A percentile compares a stretch with the other conserved stretches of the same genome.
Evolutionary conservation across 805 yeast species (phyloP).

Genomic region (Saccharomycopsis sp.): DNA sequence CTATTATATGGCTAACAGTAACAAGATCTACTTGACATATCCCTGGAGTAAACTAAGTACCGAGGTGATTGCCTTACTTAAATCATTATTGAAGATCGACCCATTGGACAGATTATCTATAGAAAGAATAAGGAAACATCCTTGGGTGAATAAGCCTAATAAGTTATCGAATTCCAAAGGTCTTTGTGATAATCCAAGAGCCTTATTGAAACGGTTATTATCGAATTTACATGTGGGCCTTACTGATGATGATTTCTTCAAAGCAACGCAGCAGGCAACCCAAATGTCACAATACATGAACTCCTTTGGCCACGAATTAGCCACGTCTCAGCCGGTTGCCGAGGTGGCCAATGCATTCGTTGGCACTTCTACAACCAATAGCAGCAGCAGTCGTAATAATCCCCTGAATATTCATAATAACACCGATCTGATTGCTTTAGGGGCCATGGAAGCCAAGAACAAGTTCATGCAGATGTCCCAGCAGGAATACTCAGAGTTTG

Average conservation of each 20-base stretch:
- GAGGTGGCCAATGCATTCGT: slow-evolving; percentile 32
- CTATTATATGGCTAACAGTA: slow-evolving; percentile 37
- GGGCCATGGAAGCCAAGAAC: neutral
- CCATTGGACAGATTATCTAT: slow-evolving; percentile 39
- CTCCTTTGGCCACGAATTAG: slow-evolving; percentile 22
- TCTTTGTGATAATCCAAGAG: slow-evolving; percentile 45
- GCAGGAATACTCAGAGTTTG: slow-evolving; percentile 34
- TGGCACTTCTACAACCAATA: neutral
- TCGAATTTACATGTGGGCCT: slow-evolving; percentile 47
- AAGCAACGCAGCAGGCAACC: slow-evolving; percentile 23
- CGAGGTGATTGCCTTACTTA: slow-evolving; percentile 42
- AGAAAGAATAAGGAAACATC: slow-evolving; percentile 39
- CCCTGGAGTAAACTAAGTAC: slow-evolving; percentile 54
- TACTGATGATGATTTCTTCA: slow-evolving; percentile 39
- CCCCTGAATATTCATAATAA: slow-evolving; percentile 5
- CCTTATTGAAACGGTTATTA: slow-evolving; percentile 44
- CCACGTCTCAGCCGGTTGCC: slow-evolving; percentile 43
- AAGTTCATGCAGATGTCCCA: slow-evolving; percentile 34
- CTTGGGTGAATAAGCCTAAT: slow-evolving; percentile 47
- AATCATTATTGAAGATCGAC: slow-evolving; percentile 46
- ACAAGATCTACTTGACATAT: slow-evolving; percentile 32
- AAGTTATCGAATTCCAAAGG: slow-evolving; percentile 41
- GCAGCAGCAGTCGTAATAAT: neutral
- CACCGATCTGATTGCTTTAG: slow-evolving; percentile 1
- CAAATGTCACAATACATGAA: slow-evolving; percentile 22